Base-by-base conservation (phyloP, 2,329 filamentous ascomycete genomes). In the Alternaria postmessia region DNA sequence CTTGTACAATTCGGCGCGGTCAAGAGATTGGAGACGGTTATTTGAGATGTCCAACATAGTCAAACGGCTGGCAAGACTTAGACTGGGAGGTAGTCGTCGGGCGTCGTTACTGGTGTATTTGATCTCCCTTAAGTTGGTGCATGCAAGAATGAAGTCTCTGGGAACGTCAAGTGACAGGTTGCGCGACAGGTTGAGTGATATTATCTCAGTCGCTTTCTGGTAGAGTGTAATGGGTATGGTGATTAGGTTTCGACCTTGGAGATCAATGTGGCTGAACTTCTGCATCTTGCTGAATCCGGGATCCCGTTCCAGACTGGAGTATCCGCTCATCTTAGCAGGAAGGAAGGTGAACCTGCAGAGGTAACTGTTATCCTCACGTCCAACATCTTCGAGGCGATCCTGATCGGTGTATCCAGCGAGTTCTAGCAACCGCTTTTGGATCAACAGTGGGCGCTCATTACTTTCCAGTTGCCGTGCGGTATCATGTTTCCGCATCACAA, bases 101-200 rank as follows among this genome's bases (percentile, higher is more conserved):
- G 94, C 92, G 77, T 99, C 95, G 71, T 98, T 98, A 74, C 93
- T 94, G 69, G 92, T 93, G 79, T 91, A 99, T 74, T 96, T 97
- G 83, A 99, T 95, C 77, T 99, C 95, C 51, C 94, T 89, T 20
- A 99, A 83, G 72, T 94, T 93, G 68, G 90, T 89, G 80, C 95
- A 99, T 28, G 92, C 91, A 76, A 96, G 93, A 56, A 99, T 94
- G 75, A 99, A 99, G 78, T 99, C 95, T 73, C 93, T 93, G 0
- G 95, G 95, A 14, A 99, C 89, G 70, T 97, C 93, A 28, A 99
- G 84, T 0, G 93, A 95, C 44, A 98, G 82, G 70, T 99, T 99
- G 38, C 92, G 88, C 1, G 95, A 98, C 9, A 99, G 83, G 73
- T 99, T 98, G 39, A 99, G 86, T 0, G 93, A 96, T 56, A 96